These are phyloP conservation scores for Nemophila menziesii DNA, from an alignment of 257 asterid genomes.

Conservation along the genomic window DNA sequence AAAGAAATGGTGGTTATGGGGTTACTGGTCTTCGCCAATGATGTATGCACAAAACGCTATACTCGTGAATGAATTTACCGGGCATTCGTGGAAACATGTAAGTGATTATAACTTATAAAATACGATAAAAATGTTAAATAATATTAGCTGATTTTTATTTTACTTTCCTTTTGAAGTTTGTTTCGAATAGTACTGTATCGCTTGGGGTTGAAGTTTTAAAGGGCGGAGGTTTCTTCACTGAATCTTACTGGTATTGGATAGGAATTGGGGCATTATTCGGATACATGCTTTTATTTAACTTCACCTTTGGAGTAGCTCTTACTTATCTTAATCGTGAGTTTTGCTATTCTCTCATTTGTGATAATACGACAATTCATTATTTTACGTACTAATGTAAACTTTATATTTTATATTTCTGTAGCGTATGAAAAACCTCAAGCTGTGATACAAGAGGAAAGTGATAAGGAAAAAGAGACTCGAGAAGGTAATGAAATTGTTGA, in stretches of 20 bases:
- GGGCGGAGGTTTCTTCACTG: constrained; percentile 23
- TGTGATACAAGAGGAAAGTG: constrained; percentile 25
- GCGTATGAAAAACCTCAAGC: constrained; percentile 49
- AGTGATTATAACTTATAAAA: constrained; percentile 6
- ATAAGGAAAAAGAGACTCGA: constrained; percentile 9
- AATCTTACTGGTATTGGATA: constrained; percentile 32
- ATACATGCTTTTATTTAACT: constrained; percentile 17
- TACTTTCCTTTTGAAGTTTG: neutral
- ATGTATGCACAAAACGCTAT: constrained; percentile 62
- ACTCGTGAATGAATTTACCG: constrained; percentile 49
- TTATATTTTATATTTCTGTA: constrained; percentile 16
- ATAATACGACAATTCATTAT: neutral
- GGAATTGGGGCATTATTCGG: constrained; percentile 29
- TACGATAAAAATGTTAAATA: neutral
- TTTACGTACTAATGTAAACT: neutral
- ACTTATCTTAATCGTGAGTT: constrained; percentile 47
- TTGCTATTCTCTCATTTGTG: neutral
- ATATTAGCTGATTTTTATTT: neutral
- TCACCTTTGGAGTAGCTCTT: constrained; percentile 22
- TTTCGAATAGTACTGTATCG: constrained; percentile 12
- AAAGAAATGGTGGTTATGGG: constrained; percentile 78
- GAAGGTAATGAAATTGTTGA: constrained; percentile 21
- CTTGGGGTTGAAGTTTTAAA: constrained; percentile 18
- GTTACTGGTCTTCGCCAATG: constrained; percentile 55
- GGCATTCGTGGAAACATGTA: constrained; percentile 52